Base-by-base conservation (phyloP, 1,284 basidiomycete species). In the Malassezia pachydermatis region DNA sequence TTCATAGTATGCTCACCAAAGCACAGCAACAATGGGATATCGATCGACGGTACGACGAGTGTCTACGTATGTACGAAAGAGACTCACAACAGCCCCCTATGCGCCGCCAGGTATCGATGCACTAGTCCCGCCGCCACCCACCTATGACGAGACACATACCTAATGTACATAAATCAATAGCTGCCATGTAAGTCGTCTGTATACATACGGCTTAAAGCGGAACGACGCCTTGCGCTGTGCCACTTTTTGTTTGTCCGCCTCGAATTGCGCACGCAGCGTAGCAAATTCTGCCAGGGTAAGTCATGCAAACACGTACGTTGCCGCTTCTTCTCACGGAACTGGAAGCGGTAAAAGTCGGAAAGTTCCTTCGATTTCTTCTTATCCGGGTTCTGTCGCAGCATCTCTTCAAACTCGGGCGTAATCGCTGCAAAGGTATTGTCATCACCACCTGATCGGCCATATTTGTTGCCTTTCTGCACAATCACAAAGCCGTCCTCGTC, bases 401-500 rank as follows among this genome's bases (percentile, higher is more conserved):
- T 46, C 27, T 43, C 42, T 39, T 62, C 62, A 29, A 54, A 57
- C 20, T 43, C 51, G n/a, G 45, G 45, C 25, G 51, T 48, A 9
- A 47, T 47, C 6, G 45, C 45, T 2, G 41, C 51, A 23, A 54
- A 41, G 5, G 45, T 45, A 11, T 48, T 52, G 0, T 50, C 56
- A n/a, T 48, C 52, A 9, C 38, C 28, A 2, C 53, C 62, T 2
- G 58, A 55, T 7, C 63, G 57, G 1, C 67, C 68, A 50, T 66
- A 69, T 32, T 61, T 61, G 39, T 57, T 58, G 24, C 63, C 62
- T 14, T 58, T 47, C 37, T 67, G 65, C 28, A 70, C 68, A 39
- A 70, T 70, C 41, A 57, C 64, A 49, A 70, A 70, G 11, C 68
- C 68, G 41, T 70, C 68, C 36, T 54, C 59, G 51, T 70, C 68